Evolutionary conservation across 768 basidiomycete genomes (phyloP), one percentile per base, ranked within the genome.

Genomic region (Tubosaeta sp.): DNA sequence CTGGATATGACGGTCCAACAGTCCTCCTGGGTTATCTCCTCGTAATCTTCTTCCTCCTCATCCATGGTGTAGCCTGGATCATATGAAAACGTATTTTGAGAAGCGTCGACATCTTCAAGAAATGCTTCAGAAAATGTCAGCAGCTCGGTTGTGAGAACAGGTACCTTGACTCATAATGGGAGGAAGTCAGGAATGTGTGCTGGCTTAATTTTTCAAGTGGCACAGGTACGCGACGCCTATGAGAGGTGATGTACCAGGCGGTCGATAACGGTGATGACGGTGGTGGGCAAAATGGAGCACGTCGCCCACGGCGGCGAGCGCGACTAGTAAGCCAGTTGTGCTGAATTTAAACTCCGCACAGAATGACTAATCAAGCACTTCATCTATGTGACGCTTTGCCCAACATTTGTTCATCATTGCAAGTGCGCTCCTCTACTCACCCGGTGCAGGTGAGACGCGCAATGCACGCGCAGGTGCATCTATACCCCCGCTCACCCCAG

Each of bases 1-100:
- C 91, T 86, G 56, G 91, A 88, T 62, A 98, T 97, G 66, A 99
- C 87, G 37, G 87, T 84, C 92, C 92, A 95, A 69, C 92, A 93
- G 64, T 93, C 91, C 68, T 94, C 91, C 63, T 92, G 91, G 0
- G 90, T 90, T 69, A 93, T 87, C 64, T 89, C 86, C 63, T 86
- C 86, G 55, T 80, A 80, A n/a, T 77, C 76, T 31, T 78, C 71
- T 48, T 76, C 73, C 38, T 71, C 72, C 39, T 85, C 82, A 19
- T 85, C 82, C 67, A 74, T 73, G 32, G 71, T 80, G 60, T 78
- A 80, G 49, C 72, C 77, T 13, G 80, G 71, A 52, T 86, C 86
- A 58, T 83, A 84, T 11, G 75, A 59, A 54, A 80, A 79, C 1
- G 65, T 32, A 29, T 74, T 72, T 62, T 82, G 81, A 3, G 73